Conservation (phyloP, 148 eudicot species). For the Vaccinium darrowii region DNA sequence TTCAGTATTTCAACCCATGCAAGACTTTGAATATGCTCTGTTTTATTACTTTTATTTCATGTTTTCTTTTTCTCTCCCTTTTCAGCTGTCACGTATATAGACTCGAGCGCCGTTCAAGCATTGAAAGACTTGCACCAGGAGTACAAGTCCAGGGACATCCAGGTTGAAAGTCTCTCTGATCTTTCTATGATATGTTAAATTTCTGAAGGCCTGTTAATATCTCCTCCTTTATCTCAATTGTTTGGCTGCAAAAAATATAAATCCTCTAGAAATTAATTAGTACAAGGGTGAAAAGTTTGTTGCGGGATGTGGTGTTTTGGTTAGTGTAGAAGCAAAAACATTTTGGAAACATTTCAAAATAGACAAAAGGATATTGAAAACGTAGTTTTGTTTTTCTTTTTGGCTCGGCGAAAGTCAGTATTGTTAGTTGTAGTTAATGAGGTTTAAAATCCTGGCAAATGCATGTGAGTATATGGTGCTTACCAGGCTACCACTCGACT, state of each 20-base stretch:
- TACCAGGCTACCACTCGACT: too few species aligned
- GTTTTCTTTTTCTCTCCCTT: conserved; percentile 12
- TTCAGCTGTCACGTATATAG: conserved; percentile 84
- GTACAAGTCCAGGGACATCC: conserved; percentile 82
- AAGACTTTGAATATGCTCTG: background rate
- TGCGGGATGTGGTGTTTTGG: background rate
- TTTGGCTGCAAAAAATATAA: background rate
- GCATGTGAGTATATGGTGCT: too few species aligned
- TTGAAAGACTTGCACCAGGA: conserved; percentile 80
- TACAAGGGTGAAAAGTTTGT: background rate
- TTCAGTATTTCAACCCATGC: background rate
- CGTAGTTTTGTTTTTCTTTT: too few species aligned
- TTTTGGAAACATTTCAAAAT: background rate
- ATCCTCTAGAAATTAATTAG: background rate
- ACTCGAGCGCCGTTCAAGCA: conserved; percentile 86
- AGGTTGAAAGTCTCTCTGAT: conserved; percentile 42
- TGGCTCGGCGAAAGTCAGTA: too few species aligned
- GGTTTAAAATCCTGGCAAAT: too few species aligned
- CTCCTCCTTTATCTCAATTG: background rate
- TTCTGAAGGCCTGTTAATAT: background rate
- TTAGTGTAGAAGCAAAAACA: background rate
- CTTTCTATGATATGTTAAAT: background rate
- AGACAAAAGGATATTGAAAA: background rate
- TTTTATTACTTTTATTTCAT: background rate
- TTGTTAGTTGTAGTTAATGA: too few species aligned